Percentiles rank a stretch among this genome's conserved stretches.
These are phyloP conservation scores for Westerdykella aurantiaca DNA, from an alignment of 2,329 filamentous ascomycete species.

Conservation along the genomic window DNA sequence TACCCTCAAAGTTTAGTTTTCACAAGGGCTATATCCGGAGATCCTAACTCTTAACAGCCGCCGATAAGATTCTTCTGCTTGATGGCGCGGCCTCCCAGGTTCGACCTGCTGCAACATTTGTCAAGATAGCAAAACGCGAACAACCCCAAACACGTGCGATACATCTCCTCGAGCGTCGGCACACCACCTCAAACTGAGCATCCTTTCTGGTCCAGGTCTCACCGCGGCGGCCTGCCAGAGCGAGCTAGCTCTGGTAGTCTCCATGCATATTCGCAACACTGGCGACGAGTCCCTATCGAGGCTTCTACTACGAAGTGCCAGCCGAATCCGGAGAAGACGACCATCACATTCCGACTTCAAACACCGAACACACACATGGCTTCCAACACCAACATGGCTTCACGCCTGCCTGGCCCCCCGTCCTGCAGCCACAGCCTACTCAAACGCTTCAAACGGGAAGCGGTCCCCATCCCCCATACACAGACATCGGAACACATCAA, in stretches of 20 bases:
- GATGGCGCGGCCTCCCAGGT: constrained; percentile 34
- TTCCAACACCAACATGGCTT: constrained; percentile 36
- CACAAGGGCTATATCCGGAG: constrained; percentile 35
- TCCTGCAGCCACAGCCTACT: constrained; percentile 35
- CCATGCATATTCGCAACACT: constrained; percentile 47
- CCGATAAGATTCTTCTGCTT: constrained; percentile 32
- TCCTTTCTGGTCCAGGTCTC: constrained; percentile 40
- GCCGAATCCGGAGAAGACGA: constrained; percentile 39
- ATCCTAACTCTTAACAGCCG: constrained; percentile 36
- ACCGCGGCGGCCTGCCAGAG: constrained; percentile 45
- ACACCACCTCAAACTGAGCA: constrained; percentile 31
- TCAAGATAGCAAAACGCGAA: constrained; percentile 38
- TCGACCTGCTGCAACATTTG: constrained; percentile 37
- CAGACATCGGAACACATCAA: constrained; percentile 35
- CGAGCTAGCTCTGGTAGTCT: constrained; percentile 47
- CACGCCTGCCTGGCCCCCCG: constrained; percentile 27
- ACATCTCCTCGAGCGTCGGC: constrained; percentile 30
- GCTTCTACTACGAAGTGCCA: constrained; percentile 41
- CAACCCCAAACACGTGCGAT: constrained; percentile 40
- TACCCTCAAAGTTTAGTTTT: constrained; percentile 27
- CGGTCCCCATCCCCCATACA: constrained; percentile 34
- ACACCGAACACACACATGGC: constrained; percentile 38
- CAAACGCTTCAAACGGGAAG: constrained; percentile 34
- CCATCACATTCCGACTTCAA: constrained; percentile 37
- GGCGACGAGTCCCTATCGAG: constrained; percentile 43